phyloP scores from a whole-genome alignment of 352 stramenopile species.

The Globisporangium emineosum region DNA sequence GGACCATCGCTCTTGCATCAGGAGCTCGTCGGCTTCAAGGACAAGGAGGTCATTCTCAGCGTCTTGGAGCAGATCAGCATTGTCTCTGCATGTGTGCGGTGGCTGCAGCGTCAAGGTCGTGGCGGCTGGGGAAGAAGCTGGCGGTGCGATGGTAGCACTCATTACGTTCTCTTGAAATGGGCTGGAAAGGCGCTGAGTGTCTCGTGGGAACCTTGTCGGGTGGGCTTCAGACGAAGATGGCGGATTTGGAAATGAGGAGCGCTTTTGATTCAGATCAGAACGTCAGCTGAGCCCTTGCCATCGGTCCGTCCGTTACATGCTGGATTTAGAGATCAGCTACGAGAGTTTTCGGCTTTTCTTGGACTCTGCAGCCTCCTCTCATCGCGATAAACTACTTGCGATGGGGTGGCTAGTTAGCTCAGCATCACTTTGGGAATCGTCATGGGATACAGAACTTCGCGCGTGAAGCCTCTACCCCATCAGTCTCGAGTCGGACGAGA shows the following conservation, averaged over 20 bases:
- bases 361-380: too few species aligned
- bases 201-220: not conserved
- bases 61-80: not conserved
- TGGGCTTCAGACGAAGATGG: not conserved
- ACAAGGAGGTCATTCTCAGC: not conserved
- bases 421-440: not conserved
- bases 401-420: too few species aligned
- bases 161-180: not conserved
- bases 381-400: too few species aligned
- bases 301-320: not conserved
- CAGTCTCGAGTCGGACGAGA: not conserved
- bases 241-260: not conserved
- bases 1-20: slow-evolving; percentile 8
- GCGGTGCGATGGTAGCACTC: not conserved
- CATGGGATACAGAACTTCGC: not conserved
- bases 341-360: not conserved
- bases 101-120: not conserved
- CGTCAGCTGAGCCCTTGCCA: not conserved
- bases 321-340: not conserved
- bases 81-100: not conserved
- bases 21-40: slow-evolving; percentile 3
- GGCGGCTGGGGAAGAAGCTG: not conserved
- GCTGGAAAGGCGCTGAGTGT: not conserved
- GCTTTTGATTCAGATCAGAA: not conserved
- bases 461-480: not conserved